A percentile compares a stretch with the other conserved stretches of the same genome.
Conservation (phyloP, 2,329 filamentous ascomycete genomes). For the Ascocoryne sarcoides region DNA sequence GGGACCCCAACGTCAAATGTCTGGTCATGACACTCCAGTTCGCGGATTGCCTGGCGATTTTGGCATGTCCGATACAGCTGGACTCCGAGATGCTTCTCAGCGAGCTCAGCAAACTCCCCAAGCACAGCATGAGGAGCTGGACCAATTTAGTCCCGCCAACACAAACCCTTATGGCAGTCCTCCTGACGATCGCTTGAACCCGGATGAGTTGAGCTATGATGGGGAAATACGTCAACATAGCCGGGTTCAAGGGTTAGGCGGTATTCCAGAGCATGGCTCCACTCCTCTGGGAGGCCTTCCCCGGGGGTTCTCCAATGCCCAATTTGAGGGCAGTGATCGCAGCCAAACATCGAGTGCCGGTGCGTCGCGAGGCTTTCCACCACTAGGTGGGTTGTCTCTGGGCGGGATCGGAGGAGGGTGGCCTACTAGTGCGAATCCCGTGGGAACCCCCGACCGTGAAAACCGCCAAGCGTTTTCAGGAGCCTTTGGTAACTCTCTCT, state of each 20-base stretch:
- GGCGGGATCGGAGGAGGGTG: conserved; percentile 35
- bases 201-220: conserved; percentile 33
- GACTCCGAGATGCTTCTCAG: conserved; percentile 48
- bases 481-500: conserved; percentile 71
- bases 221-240: conserved; percentile 32
- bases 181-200: conserved; percentile 57
- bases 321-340: conserved; percentile 65
- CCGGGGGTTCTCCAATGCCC: conserved; percentile 38
- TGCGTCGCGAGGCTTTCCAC: conserved; percentile 60
- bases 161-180: conserved; percentile 97
- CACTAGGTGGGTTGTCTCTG: conserved; percentile 48
- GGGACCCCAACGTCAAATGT: conserved; percentile 26
- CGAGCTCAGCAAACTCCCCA: conserved; percentile 33
- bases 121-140: conserved; percentile 42
- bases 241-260: conserved; percentile 42
- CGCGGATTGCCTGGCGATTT: conserved; percentile 43
- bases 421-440: conserved; percentile 47
- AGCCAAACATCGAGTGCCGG: conserved; percentile 89
- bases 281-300: conserved; percentile 46
- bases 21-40: conserved; percentile 37
- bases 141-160: conserved; percentile 81
- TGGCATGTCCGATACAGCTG: conserved; percentile 51
- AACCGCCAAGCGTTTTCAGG: conserved; percentile 39
- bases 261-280: conserved; percentile 41
- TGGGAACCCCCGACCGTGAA: conserved; percentile 60